A percentile compares a stretch with the other conserved stretches of the same genome.
Evolutionary conservation across 78 protist genomes (phyloP).

Genomic region (Reticulomyxa filosa): DNA sequence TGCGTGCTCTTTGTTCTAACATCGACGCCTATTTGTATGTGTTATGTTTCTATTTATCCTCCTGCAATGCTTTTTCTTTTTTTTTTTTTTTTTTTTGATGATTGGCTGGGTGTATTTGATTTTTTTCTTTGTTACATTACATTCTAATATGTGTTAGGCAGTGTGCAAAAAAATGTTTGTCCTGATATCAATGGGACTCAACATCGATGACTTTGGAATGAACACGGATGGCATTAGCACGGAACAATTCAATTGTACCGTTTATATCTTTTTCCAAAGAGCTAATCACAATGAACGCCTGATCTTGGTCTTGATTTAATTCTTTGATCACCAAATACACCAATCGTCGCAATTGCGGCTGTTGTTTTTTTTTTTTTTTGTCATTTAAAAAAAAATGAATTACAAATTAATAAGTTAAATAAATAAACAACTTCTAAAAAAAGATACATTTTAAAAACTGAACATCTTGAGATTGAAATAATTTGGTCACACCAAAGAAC

Average conservation of each 20-base stretch:
- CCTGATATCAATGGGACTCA: no score
- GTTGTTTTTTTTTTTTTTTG: no score
- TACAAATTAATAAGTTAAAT: background rate
- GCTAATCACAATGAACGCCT: slow-evolving; percentile 57
- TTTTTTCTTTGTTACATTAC: no score
- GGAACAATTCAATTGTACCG: slow-evolving; percentile 41
- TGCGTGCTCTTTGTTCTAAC: slow-evolving; percentile 59
- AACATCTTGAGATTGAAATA: slow-evolving; percentile 73
- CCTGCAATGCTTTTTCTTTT: no score
- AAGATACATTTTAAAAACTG: background rate
- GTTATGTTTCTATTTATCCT: no score
- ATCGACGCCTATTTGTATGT: slow-evolving; percentile 10
- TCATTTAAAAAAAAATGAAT: background rate
- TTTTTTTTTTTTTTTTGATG: no score
- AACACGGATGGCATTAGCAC: slow-evolving; percentile 84
- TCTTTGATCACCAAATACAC: slow-evolving; percentile 63
- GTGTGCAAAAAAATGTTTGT: no score
- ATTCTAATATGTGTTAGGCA: no score
- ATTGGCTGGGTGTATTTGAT: no score
- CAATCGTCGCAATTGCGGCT: slow-evolving; percentile 63
- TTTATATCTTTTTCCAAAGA: slow-evolving; percentile 64
- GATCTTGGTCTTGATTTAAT: slow-evolving; percentile 53
- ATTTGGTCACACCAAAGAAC: slow-evolving; percentile 85
- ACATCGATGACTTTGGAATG: slow-evolving; percentile 66
- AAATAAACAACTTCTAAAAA: background rate